phyloP scores from a whole-genome alignment of 2,329 filamentous ascomycete species.

The Pseudogymnoascus sp. region DNA sequence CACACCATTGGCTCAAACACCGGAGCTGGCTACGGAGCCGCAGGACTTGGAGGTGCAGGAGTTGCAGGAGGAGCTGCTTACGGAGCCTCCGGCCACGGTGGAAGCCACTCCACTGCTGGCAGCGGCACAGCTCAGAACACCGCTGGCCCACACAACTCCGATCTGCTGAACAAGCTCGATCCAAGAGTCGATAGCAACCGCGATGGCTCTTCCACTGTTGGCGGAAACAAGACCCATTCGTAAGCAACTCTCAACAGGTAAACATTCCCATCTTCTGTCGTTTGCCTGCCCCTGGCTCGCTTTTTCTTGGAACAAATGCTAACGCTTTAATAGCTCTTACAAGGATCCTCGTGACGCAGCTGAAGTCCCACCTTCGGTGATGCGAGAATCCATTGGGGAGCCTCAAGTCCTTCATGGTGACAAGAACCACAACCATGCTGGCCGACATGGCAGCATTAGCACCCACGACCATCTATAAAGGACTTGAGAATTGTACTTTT shows the following conservation, averaged over 20 bases:
- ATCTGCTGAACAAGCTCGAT: constrained; percentile 48
- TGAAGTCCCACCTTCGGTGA: constrained; percentile 49
- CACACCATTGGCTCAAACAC: constrained; percentile 17
- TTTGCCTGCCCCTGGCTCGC: constrained; percentile 8
- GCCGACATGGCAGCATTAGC: constrained; percentile 37
- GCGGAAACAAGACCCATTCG: constrained; percentile 44
- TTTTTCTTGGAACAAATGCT: not conserved
- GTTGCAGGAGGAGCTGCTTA: constrained; percentile 12
- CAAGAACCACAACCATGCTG: constrained; percentile 35
- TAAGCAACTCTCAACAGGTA: constrained; percentile 19
- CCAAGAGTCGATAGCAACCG: constrained; percentile 38
- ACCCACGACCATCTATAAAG: constrained; percentile 6
- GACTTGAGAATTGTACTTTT: not conserved
- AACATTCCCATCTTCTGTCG: constrained; percentile 12
- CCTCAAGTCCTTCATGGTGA: constrained; percentile 42
- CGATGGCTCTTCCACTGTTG: constrained; percentile 47
- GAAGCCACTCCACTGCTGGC: constrained; percentile 27
- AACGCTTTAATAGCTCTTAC: not conserved
- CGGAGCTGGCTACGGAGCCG: constrained; percentile 14
- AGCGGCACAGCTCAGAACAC: constrained; percentile 36
- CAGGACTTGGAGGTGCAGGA: constrained; percentile 10
- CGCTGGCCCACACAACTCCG: constrained; percentile 45
- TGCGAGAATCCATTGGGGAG: constrained; percentile 41
- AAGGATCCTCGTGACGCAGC: constrained; percentile 47
- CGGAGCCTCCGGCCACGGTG: constrained; percentile 6